Evolutionary conservation across 169 alveolate species (phyloP).

Genomic region (Plasmodium malariae): DNA sequence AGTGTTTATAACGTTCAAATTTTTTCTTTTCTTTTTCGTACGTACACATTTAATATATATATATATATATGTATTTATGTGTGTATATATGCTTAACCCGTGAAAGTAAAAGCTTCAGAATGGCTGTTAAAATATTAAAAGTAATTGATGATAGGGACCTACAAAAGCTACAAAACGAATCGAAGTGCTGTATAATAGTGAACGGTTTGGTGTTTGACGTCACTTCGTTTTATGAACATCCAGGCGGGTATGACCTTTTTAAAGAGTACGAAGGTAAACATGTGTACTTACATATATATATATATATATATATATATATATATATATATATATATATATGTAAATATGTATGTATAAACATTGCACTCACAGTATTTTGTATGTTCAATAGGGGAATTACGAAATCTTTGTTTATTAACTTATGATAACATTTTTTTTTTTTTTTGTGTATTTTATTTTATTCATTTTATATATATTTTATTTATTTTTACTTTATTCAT

Average conservation of each 20-base stretch:
- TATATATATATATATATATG: background rate
- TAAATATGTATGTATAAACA: background rate
- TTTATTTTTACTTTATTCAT: background rate
- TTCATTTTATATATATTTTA: background rate
- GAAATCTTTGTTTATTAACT: too few relatives aligned
- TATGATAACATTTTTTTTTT: background rate
- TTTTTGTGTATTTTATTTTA: background rate
- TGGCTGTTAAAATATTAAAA: conserved; percentile 39
- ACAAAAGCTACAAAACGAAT: conserved; percentile 29
- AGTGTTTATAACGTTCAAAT: too few relatives aligned
- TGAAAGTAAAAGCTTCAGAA: background rate
- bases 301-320: background rate
- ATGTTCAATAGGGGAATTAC: too few relatives aligned
- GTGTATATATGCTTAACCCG: background rate
- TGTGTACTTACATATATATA: background rate
- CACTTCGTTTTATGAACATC: conserved; percentile 71
- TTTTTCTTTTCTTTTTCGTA: too few relatives aligned
- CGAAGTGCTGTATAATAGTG: conserved; percentile 64
- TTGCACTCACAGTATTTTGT: background rate
- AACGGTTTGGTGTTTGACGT: conserved; percentile 71
- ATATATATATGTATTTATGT: background rate
- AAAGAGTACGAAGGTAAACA: conserved; percentile 64
- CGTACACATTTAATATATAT: too few relatives aligned
- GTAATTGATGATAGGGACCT: conserved; percentile 49
- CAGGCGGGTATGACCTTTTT: conserved; percentile 71